Evolutionary conservation across 83 land plant species (phyloP), one percentile per base, ranked within the genome.

Genomic region (Diphasiastrum complanatum): DNA sequence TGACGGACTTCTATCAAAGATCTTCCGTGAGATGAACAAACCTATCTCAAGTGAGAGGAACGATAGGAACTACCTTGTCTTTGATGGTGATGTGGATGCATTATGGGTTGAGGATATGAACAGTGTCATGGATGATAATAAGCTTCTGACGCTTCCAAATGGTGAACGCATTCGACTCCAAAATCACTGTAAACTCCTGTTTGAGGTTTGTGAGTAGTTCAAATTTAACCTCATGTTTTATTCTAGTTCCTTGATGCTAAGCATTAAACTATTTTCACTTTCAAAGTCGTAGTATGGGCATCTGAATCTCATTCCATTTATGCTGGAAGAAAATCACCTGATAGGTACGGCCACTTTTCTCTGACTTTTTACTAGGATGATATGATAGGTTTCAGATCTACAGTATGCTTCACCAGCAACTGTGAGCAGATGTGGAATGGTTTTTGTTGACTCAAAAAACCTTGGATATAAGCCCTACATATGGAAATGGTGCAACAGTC

Each of bases 41-140:
- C 65, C 77, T 5, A 12, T 74, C 31, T 19, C 61, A 0, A 33
- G 59, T 2, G 72, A 61, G 14, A 70, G 61, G 35, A 53, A 69
- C 40, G 59, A 47, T 19, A 68, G 67, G 33, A 60, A 30, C 34
- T 74, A 74, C 16, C 62, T 74, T 2, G 77, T 74, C 8, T 74
- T 74, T 53, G 77, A 74, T 68, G 77, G 77, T 1, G 77, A 74
- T 36, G 77, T 74, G 4, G 77, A 74, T 46, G 77, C 77, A 20
- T n/a, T 74, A 1, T 74, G 77, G 77, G 77, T 74, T 10, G 77
- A 74, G 54, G 77, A 74, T 35, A 74, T 74, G 77, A 74, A 74
- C 33, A 74, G 77, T 53, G 77, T 74, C 16, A 74, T 74, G 77
- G 77, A 74, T 54, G 77, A 74, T 40, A 74, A 74, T 47, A 74